Conservation (phyloP, 495 filamentous ascomycete species). For the Entonaema liquescens region DNA sequence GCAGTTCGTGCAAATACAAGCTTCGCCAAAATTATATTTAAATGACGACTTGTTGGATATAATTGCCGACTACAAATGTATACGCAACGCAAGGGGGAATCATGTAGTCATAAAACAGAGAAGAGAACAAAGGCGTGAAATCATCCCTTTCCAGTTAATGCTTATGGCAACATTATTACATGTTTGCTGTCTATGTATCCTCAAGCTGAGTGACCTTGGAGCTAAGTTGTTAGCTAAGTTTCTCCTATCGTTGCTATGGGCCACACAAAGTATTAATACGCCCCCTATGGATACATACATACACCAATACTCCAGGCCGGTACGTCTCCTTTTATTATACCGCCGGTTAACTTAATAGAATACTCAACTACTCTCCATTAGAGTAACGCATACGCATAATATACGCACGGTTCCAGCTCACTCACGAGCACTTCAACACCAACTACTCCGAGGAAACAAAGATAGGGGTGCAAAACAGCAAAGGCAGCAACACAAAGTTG, state of each 20-base stretch:
- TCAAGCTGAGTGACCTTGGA: neutral
- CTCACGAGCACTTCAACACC: slow-evolving; percentile 34
- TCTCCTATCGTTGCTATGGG: neutral
- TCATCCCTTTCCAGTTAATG: neutral
- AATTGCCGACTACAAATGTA: too few relatives aligned
- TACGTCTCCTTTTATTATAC: too few relatives aligned
- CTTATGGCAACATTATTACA: neutral
- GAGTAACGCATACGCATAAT: neutral
- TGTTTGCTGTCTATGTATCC: neutral
- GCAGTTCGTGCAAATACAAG: too few relatives aligned
- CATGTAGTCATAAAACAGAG: neutral
- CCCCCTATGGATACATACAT: neutral
- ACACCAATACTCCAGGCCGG: neutral
- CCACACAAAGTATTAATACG: neutral
- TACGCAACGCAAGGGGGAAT: too few relatives aligned
- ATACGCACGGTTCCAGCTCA: neutral
- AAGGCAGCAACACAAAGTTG: neutral
- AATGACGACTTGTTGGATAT: too few relatives aligned
- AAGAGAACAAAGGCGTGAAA: neutral
- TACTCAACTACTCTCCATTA: neutral
- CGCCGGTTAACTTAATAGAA: neutral
- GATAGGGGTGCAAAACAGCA: neutral
- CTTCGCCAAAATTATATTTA: too few relatives aligned
- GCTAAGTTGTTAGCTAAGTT: neutral
- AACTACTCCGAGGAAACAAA: neutral